Evolutionary conservation across 2,329 filamentous ascomycete species (phyloP).

Genomic region (Penicillium occitanis): DNA sequence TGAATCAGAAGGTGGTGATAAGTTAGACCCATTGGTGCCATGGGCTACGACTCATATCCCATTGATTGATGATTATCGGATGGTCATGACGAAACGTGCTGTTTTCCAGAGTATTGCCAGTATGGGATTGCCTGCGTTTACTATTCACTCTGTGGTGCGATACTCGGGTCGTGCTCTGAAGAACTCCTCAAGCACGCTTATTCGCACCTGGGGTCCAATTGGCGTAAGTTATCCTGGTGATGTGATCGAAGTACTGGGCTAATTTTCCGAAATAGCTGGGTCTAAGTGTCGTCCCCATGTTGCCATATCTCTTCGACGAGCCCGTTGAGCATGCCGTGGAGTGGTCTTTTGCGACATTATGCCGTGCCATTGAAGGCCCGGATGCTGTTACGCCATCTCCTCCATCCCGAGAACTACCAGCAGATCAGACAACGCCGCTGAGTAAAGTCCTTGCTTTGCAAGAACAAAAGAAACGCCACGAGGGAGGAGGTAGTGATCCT

Average conservation of each 20-base stretch:
- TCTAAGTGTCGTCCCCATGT: slow-evolving; percentile 73
- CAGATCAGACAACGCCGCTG: slow-evolving; percentile 26
- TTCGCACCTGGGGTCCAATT: slow-evolving; percentile 88
- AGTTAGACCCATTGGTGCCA: slow-evolving; percentile 31
- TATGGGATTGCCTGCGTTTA: slow-evolving; percentile 93
- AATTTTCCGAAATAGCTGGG: slow-evolving; percentile 50
- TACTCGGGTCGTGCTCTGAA: slow-evolving; percentile 89
- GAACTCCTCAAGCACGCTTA: slow-evolving; percentile 68
- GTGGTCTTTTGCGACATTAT: slow-evolving; percentile 81
- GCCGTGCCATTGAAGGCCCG: slow-evolving; percentile 69
- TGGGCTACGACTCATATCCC: slow-evolving; percentile 55
- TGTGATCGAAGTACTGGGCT: background rate
- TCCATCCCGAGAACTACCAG: slow-evolving; percentile 25
- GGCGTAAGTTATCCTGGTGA: slow-evolving; percentile 62
- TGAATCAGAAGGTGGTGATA: slow-evolving; percentile 12
- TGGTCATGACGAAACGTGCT: slow-evolving; percentile 86
- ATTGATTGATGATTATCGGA: slow-evolving; percentile 83
- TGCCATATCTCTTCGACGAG: slow-evolving; percentile 84
- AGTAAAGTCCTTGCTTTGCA: slow-evolving; percentile 26
- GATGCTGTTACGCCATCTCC: slow-evolving; percentile 50
- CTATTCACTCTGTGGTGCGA: slow-evolving; percentile 86
- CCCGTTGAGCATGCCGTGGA: slow-evolving; percentile 91
- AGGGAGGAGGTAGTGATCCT: slow-evolving; percentile 16
- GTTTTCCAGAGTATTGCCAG: slow-evolving; percentile 87
- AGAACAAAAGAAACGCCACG: slow-evolving; percentile 24